A percentile compares a stretch with the other conserved stretches of the same genome.
Conservation (phyloP, 805 yeast species). For the Saccharomycopsis vini region DNA sequence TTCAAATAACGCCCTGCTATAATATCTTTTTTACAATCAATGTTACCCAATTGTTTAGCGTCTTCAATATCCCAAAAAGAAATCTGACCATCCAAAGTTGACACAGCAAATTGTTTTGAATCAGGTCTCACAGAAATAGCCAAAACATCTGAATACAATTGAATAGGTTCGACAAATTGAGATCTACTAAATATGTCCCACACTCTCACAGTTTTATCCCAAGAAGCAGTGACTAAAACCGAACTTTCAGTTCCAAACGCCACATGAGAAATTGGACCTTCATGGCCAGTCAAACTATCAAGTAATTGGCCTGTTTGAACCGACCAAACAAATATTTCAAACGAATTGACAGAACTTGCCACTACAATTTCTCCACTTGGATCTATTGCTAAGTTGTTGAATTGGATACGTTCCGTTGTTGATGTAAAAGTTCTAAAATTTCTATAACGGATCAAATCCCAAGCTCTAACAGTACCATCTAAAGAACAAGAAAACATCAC, state of each 20-base stretch:
- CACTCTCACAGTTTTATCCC: slow-evolving; percentile 91
- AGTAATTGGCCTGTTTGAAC: slow-evolving; percentile 91
- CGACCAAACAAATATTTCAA: slow-evolving; percentile 92
- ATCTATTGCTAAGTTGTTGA: slow-evolving; percentile 84
- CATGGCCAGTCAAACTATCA: slow-evolving; percentile 86
- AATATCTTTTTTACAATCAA: slow-evolving; percentile 85
- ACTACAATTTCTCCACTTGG: slow-evolving; percentile 96
- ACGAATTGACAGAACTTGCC: slow-evolving; percentile 87
- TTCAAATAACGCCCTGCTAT: slow-evolving; percentile 72
- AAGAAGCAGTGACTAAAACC: slow-evolving; percentile 79
- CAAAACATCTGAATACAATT: slow-evolving; percentile 74
- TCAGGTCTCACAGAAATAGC: slow-evolving; percentile 83
- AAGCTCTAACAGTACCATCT: slow-evolving; percentile 96
- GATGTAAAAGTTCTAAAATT: slow-evolving; percentile 94
- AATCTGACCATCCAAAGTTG: slow-evolving; percentile 83
- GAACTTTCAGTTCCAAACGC: slow-evolving; percentile 73
- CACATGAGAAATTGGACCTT: slow-evolving; percentile 85
- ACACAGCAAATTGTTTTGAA: slow-evolving; percentile 80
- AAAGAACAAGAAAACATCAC: slow-evolving; percentile 85
- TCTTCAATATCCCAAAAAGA: slow-evolving; percentile 74
- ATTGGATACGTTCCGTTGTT: slow-evolving; percentile 68
- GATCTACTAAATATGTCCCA: slow-evolving; percentile 90
- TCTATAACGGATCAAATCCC: slow-evolving; percentile 89
- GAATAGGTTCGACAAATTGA: slow-evolving; percentile 85
- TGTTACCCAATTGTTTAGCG: slow-evolving; percentile 70